Evolutionary conservation across 2,329 filamentous ascomycete species (phyloP).

Genomic region (Capronia americana): DNA sequence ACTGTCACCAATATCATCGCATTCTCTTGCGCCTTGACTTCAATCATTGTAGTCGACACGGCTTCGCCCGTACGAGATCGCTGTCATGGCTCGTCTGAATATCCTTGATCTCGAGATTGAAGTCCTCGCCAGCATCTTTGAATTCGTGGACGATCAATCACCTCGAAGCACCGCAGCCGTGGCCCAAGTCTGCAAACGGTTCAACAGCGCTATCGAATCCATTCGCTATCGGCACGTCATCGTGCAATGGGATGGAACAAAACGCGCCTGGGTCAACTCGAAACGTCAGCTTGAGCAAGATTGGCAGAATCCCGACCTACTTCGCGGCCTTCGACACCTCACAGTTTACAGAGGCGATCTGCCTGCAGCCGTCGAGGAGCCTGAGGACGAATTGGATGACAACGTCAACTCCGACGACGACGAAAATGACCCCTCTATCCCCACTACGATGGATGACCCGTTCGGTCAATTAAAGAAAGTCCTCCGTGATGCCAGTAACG

Average conservation of each 20-base stretch:
- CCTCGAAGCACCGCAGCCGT: conserved; percentile 26
- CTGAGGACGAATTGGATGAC: background rate
- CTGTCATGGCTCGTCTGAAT: background rate
- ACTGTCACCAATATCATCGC: no score
- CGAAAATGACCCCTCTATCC: background rate
- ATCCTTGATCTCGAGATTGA: conserved; percentile 31
- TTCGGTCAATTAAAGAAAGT: conserved; percentile 17
- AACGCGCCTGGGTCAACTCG: conserved; percentile 2
- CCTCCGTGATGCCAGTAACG: conserved; percentile 22
- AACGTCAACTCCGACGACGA: background rate
- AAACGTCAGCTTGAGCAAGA: background rate
- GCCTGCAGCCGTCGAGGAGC: background rate
- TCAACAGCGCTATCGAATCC: conserved; percentile 25
- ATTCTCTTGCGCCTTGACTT: background rate
- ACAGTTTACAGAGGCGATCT: conserved; percentile 13
- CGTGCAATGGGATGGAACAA: conserved; percentile 18
- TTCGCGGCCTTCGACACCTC: conserved; percentile 31
- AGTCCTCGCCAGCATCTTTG: conserved; percentile 27
- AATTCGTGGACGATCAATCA: conserved; percentile 27
- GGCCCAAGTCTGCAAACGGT: conserved; percentile 26
- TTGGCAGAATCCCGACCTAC: conserved; percentile 19
- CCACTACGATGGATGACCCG: background rate
- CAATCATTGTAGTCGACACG: background rate
- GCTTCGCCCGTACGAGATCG: background rate
- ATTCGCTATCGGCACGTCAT: conserved; percentile 27